Base-by-base conservation (phyloP, 176 grass and related monocot genomes). In the Phoenix roebelenii region DNA sequence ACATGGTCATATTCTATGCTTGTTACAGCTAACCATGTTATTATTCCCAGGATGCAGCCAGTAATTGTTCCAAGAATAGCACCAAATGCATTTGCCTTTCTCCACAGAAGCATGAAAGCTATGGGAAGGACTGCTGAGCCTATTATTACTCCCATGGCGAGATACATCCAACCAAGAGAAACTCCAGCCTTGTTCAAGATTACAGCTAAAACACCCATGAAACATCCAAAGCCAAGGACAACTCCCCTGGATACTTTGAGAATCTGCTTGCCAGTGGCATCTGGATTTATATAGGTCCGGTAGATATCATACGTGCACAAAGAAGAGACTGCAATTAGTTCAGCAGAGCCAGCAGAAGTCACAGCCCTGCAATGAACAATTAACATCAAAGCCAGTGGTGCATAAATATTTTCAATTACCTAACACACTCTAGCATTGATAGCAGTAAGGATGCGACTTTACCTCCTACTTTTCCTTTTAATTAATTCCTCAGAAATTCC, bases 121-220 rank as follows among this genome's bases (percentile, higher is more conserved):
- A 89, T 78, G 25, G 86, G 86, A 25, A 89, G 49, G 15, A 85
- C 86, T 0, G 86, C 86, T 57, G 86, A 89, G 57, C 86, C 86
- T 4, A 89, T 78, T 55, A 89, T 48, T 22, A 89, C 77, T 26
- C 86, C 86, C 86, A 81, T 89, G 66, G 81, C 86, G 6, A 89
- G 81, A 72, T 89, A 89, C 86, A 89, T 81, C 86, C 86, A 89
- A 14, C 86, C 86, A 14, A 89, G 81, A 35, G 86, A 89, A 32
- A 89, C 81, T 17, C 81, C 77, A 3, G 63, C 81, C 35, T 85
- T 73, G 71, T 89, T 89, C 52, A 89, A 73, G 58, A 89, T 79
- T 65, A 81, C 86, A 1, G 81, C 86, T 4, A 89, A 65, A 17
- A 81, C 81, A 72, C 86, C 86, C 77, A 85, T 89, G 51, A 89